A percentile compares a stretch with the other conserved stretches of the same genome.
phyloP scores from a whole-genome alignment of 495 filamentous ascomycete species.

The Saxophila tyrrhenica region DNA sequence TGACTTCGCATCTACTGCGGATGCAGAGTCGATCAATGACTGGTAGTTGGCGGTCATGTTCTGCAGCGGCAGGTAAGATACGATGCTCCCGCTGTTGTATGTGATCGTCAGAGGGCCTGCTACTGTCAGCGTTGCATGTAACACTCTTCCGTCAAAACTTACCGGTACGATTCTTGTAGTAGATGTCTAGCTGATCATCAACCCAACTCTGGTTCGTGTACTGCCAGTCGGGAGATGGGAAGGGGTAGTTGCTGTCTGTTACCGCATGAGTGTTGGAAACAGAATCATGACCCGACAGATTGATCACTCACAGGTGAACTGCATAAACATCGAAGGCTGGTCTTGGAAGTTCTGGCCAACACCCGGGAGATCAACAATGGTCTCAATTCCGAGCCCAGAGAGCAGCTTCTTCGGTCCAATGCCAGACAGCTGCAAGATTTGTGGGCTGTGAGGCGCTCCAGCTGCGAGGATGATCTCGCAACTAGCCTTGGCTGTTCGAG shows the following conservation, averaged over 20 bases:
- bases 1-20: conserved; percentile 24
- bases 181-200: conserved; percentile 33
- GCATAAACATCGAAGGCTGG: conserved; percentile 1
- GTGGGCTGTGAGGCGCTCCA: conserved; percentile 41
- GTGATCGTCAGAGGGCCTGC: conserved; percentile 28
- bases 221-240: background rate
- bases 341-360: conserved; percentile 48
- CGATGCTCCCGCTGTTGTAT: conserved; percentile 28
- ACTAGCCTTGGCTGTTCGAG: conserved; percentile 17
- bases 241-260: conserved; percentile 1
- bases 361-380: conserved; percentile 35
- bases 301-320: background rate
- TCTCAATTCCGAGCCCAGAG: conserved; percentile 31
- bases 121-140: conserved; percentile 11
- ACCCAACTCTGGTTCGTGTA: conserved; percentile 34
- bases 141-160: too few relatives aligned
- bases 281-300: too few relatives aligned
- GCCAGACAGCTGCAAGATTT: conserved; percentile 49
- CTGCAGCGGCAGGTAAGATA: conserved; percentile 28
- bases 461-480: conserved; percentile 45
- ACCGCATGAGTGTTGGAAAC: background rate
- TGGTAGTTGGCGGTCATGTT: conserved; percentile 24
- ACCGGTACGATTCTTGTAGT: conserved; percentile 23
- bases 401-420: conserved; percentile 38
- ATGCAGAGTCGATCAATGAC: conserved; percentile 27